Base-by-base conservation (phyloP, 371 early-diverging fungal species). In the Mortierella sp. region DNA sequence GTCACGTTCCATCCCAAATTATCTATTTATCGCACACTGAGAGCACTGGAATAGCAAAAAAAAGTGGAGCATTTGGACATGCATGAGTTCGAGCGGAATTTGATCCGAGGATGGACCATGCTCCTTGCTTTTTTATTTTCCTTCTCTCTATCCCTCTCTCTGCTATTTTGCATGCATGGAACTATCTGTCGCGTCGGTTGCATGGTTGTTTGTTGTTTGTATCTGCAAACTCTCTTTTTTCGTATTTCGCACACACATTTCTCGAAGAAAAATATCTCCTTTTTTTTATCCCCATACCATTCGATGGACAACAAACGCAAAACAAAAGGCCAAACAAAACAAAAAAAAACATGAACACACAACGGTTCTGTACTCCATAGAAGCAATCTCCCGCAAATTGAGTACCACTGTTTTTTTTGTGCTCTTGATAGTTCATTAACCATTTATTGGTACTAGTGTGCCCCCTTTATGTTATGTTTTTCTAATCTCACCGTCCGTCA, bases 101-200 rank as follows among this genome's bases (percentile, higher is more conserved):
- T 61, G 61, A 31, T 34, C 34, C 37, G 61, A 37, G 61, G 61
- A 61, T 61, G 39, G 61, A 61, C 71, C 16, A 52, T 53, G 69
- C 50, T 50, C 50, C 50, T 50, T n/a, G 22, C 22, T 50, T 48
- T 50, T 50, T 24, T 55, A 55, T 55, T 55, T 55, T 22, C 24
- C 5, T 29, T 26, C 16, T 55, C 47, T 47, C 47, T 9, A n/a
- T 24, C 50, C 9, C 50, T 50, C 10, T 50, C 9, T 8, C 24
- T 6, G 50, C 24, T 22, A 24, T 31, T 29, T 31, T 29, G 55
- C 70, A 70, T 70, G 71, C 71, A 70, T 63, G 48, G 71, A 70
- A 70, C 13, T 44, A 55, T 34, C 43, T 40, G 44, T 61, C 37
- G 37, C 58, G 37, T 58, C 37, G 19, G 61, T 31, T 58, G 61